Base-by-base conservation (phyloP, 2,329 filamentous ascomycete genomes). In the Scedosporium minutisporum region DNA sequence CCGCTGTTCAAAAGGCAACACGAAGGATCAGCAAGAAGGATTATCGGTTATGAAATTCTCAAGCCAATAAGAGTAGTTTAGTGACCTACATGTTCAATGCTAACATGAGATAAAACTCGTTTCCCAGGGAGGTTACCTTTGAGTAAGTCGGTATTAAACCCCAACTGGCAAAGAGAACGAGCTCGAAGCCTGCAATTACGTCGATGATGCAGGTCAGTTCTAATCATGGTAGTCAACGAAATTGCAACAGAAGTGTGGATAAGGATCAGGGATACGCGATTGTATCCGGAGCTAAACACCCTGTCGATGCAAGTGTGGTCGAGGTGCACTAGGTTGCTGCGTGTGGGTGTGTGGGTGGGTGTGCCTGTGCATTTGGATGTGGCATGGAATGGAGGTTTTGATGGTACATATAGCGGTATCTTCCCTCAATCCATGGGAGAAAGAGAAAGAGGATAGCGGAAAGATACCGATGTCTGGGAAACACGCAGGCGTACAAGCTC, bases 1-100 rank as follows among this genome's bases (percentile, higher is more conserved):
- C 88, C 90, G 0, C 84, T 89, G 70, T 93, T 96, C 69, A 96
- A 81, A 63, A 95, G 84, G 1, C 90, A 86, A n/a, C 95, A 79
- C 29, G 95, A 80, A 65, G 91, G 86, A 71, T 91, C 93, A 10
- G 68, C 58, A 44, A 53, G 27, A 21, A 42, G 25, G n/a, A 21
- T 16, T n/a, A 41, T 16, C 4, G 14, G 18, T 44, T 14, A 44
- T 10, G 33, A 9, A 3, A 29, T 51, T 51, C 10, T 3, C 46
- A 51, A 18, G 14, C 46, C 46, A 38, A 38, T 38, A 38, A 12
- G 33, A 38, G 33, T 38, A 38, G 33, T 38, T 38, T 38, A 3
- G 33, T 21, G n/a, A 67, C 68, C 68, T 64, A 71, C 70, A 73
- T 59, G 63, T 71, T 72, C 65, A 72, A 71, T 53, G 68, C 67